Percentiles rank a stretch among this genome's conserved stretches.
phyloP scores from a whole-genome alignment of 2,329 filamentous ascomycete genomes.

The Fusarium sororula region DNA sequence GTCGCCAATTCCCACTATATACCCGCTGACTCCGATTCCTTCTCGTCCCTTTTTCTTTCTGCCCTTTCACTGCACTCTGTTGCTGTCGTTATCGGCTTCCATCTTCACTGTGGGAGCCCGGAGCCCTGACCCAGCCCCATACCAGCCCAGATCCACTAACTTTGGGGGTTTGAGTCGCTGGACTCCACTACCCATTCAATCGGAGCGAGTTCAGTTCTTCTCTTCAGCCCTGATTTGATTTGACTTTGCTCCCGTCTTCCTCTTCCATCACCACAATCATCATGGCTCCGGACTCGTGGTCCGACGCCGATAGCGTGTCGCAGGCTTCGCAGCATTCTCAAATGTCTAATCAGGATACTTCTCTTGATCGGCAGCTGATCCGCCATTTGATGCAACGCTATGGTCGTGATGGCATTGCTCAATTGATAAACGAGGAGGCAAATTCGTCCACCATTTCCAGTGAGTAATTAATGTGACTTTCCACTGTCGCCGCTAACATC shows the following conservation, averaged over 20 bases:
- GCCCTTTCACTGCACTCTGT: neutral
- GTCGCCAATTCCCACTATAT: neutral
- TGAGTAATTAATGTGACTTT: conserved; percentile 36
- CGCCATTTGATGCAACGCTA: conserved; percentile 49
- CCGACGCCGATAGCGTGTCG: conserved; percentile 45
- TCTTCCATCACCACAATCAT: conserved; percentile 22
- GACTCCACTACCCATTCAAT: conserved; percentile 33
- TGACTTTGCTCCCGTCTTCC: neutral
- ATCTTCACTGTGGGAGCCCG: conserved; percentile 1
- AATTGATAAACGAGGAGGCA: conserved; percentile 47
- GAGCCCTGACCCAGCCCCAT: conserved; percentile 6
- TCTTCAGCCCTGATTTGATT: conserved; percentile 21
- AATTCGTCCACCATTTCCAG: conserved; percentile 39
- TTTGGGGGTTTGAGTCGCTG: conserved; percentile 32
- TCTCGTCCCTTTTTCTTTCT: neutral
- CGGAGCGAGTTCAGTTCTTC: conserved; percentile 10
- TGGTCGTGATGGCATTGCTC: conserved; percentile 45
- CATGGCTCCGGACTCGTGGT: conserved; percentile 47
- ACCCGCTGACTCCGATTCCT: conserved; percentile 8
- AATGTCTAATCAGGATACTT: conserved; percentile 40
- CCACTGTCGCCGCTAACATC: conserved; percentile 7
- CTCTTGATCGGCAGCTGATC: conserved; percentile 48
- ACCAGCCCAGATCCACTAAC: conserved; percentile 24
- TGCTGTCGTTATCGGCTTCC: conserved; percentile 8
- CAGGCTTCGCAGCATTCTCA: conserved; percentile 43